Conservation (phyloP, 441 rosid genomes). For the Pelargonium citronellum region DNA sequence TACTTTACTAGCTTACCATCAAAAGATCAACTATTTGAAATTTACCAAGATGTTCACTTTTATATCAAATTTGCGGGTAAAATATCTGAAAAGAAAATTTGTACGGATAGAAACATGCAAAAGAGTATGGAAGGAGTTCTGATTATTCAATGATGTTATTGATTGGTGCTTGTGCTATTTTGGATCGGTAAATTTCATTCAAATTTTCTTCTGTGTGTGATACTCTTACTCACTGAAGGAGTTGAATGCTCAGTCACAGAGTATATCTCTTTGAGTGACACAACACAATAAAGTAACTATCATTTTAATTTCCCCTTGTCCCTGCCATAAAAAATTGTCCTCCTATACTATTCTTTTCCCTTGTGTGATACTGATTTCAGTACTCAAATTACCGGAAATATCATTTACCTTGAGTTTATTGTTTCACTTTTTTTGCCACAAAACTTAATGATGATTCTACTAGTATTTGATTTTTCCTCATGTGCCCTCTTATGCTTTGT, state of each 20-base stretch:
- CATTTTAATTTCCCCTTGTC: not conserved
- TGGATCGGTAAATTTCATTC: too few relatives aligned
- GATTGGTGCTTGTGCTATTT: too few relatives aligned
- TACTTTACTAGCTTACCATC: not conserved
- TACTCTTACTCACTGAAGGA: not conserved
- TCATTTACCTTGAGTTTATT: not conserved
- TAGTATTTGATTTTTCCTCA: too few relatives aligned
- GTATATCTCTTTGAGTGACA: not conserved
- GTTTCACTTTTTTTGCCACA: not conserved
- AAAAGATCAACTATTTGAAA: conserved; percentile 1
- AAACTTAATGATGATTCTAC: too few relatives aligned
- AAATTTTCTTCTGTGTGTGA: not conserved
- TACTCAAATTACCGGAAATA: not conserved
- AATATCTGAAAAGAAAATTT: not conserved
- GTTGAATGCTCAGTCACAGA: not conserved
- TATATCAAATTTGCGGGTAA: not conserved
- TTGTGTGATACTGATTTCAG: not conserved
- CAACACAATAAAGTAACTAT: not conserved
- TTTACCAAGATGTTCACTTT: not conserved
- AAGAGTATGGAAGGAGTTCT: not conserved
- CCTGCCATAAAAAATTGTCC: not conserved
- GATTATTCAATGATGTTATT: not conserved
- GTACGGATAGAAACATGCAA: not conserved
- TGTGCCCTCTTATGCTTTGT: too few relatives aligned
- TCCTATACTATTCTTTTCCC: not conserved